Evolutionary conservation across 2,329 filamentous ascomycete species (phyloP), one percentile per base, ranked within the genome.

Genomic region (Stromatinia cepivora): DNA sequence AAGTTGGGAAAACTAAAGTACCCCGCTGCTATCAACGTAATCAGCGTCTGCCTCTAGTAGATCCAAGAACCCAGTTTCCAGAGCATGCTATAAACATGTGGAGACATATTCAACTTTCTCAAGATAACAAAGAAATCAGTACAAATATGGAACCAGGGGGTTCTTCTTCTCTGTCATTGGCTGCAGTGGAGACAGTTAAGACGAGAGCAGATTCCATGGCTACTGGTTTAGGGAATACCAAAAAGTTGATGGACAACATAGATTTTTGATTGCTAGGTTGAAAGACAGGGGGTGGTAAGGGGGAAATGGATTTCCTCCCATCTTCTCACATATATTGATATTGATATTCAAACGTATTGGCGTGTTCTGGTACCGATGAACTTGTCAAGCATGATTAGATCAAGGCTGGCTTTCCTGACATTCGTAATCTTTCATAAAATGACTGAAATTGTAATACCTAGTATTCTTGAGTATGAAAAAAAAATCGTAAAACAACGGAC

Each of bases 1-100:
- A n/a, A n/a, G n/a, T n/a, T n/a, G n/a, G n/a, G n/a, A n/a, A n/a
- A n/a, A n/a, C n/a, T n/a, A n/a, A n/a, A n/a, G n/a, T n/a, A n/a
- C n/a, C n/a, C n/a, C n/a, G n/a, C n/a, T n/a, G n/a, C n/a, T n/a
- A n/a, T n/a, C n/a, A n/a, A n/a, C n/a, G n/a, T n/a, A n/a, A n/a
- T n/a, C n/a, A n/a, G n/a, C n/a, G n/a, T n/a, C n/a, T n/a, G n/a
- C n/a, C n/a, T n/a, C n/a, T 75, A n/a, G 59, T 73, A 8, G 69
- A 73, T 20, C 71, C 73, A n/a, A 63, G 67, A 11, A 50, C 53
- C 10, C 70, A 73, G 39, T 56, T 75, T n/a, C 71, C 54, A 28
- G 58, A 70, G 28, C 70, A 71, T 67, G 71, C 74, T 15, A 57
- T 52, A 11, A 71, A 75, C 4, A 50, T 76, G 50, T 68, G 67